phyloP scores from a whole-genome alignment of 2,329 filamentous ascomycete genomes.

The Boeremia exigua region DNA sequence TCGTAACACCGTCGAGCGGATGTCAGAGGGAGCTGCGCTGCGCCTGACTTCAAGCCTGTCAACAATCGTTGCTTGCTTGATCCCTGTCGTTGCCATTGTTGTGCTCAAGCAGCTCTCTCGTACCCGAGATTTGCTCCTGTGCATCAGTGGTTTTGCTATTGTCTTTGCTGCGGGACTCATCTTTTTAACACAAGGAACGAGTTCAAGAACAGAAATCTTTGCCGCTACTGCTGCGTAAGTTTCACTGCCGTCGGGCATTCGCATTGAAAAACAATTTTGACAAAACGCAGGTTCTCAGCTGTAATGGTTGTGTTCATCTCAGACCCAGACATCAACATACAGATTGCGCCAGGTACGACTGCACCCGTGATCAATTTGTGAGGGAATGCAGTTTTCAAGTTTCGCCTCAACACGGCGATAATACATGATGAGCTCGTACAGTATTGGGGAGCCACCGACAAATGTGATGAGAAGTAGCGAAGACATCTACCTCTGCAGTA shows the following conservation, averaged over 20 bases:
- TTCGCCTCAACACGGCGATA: too few relatives aligned
- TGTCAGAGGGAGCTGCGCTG: background rate
- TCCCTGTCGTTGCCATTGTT: background rate
- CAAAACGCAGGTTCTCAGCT: background rate
- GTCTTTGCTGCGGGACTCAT: constrained; percentile 11
- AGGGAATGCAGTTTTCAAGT: too few relatives aligned
- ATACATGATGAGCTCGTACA: too few relatives aligned
- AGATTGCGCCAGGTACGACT: too few relatives aligned
- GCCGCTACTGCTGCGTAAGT: constrained; percentile 22
- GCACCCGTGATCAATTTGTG: too few relatives aligned
- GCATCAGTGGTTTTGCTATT: constrained; percentile 1
- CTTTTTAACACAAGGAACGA: constrained; percentile 15
- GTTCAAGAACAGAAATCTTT: constrained; percentile 19
- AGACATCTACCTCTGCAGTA: too few relatives aligned
- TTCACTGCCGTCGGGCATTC: background rate
- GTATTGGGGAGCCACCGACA: too few relatives aligned
- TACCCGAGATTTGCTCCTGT: background rate
- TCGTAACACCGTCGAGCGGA: background rate
- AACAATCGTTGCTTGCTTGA: background rate
- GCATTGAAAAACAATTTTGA: background rate
- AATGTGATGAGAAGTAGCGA: too few relatives aligned
- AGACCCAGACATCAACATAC: background rate
- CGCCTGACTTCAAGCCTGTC: background rate
- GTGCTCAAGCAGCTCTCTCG: background rate
- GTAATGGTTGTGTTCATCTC: constrained; percentile 8